phyloP scores from a whole-genome alignment of 2,329 filamentous ascomycete genomes.

The Aspergillus aculeatus region DNA sequence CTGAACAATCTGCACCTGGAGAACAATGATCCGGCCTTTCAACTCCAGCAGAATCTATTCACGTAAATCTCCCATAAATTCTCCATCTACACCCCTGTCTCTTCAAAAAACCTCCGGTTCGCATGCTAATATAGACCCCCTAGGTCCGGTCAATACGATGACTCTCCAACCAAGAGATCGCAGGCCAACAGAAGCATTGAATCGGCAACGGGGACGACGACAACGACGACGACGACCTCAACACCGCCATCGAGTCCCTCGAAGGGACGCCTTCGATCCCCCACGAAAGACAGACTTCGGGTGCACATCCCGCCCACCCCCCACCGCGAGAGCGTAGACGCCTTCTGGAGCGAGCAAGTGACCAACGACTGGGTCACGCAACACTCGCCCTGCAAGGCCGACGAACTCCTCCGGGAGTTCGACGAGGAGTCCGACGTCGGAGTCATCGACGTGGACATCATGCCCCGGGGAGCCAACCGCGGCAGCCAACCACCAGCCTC shows the following conservation, averaged over 20 bases:
- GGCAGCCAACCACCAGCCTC: conserved; percentile 7
- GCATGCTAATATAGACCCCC: background rate
- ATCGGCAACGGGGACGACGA: conserved; percentile 13
- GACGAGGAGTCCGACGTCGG: conserved; percentile 38
- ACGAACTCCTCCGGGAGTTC: conserved; percentile 30
- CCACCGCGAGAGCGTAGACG: conserved; percentile 51
- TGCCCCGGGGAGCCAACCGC: conserved; percentile 4
- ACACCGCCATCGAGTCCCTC: conserved; percentile 48
- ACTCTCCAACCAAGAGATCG: conserved; percentile 13
- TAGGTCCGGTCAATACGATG: conserved; percentile 9
- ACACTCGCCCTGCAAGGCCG: conserved; percentile 51
- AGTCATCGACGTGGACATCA: conserved; percentile 24
- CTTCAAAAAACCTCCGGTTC: background rate
- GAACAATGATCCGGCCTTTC: conserved; percentile 21
- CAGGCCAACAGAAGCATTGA: conserved; percentile 6
- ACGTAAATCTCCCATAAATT: conserved; percentile 17
- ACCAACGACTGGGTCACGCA: conserved; percentile 57
- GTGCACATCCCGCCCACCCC: conserved; percentile 50
- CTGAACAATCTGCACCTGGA: conserved; percentile 22
- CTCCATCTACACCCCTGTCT: background rate
- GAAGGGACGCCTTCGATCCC: conserved; percentile 46
- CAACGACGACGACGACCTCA: background rate
- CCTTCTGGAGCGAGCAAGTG: conserved; percentile 54
- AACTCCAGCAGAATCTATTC: conserved; percentile 19
- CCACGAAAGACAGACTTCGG: conserved; percentile 42